A percentile compares a stretch with the other conserved stretches of the same genome.
Conservation (phyloP, 192 early-diverging fungal genomes). For the Coemansia furcata region DNA sequence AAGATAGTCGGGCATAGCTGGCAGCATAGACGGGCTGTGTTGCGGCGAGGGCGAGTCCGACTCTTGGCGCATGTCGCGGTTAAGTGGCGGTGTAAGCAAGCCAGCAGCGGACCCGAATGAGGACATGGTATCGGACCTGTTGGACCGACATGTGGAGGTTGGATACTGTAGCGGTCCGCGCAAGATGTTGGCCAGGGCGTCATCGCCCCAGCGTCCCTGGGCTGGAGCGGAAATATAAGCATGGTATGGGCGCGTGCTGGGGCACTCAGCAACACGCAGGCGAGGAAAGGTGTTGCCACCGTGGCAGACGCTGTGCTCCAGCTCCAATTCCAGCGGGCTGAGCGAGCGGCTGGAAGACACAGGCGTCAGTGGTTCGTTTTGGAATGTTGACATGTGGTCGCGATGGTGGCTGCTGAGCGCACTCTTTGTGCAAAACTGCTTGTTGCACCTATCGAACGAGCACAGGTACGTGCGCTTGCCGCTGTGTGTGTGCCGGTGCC, state of each 20-base stretch:
- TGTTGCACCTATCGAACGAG: constrained; percentile 46
- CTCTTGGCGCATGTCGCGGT: too few species aligned
- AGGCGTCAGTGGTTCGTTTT: neutral
- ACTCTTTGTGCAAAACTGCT: constrained; percentile 48
- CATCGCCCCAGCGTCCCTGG: neutral
- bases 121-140: too few species aligned
- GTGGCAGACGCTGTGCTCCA: neutral
- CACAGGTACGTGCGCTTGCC: constrained; percentile 77
- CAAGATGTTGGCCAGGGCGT: constrained; percentile 1
- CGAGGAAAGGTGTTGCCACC: neutral
- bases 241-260: neutral
- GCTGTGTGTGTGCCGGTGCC: constrained; percentile 76
- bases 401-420: constrained; percentile 44
- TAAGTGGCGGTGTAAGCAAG: too few species aligned
- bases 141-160: constrained; percentile 5
- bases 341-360: neutral
- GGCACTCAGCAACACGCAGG: constrained; percentile 15
- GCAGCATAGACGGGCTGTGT: too few species aligned
- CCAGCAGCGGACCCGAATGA: too few species aligned
- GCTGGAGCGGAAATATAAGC: neutral
- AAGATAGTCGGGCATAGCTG: too few species aligned
- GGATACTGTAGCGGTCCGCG: constrained; percentile 7
- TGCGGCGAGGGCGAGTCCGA: too few species aligned
- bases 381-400: constrained; percentile 22
- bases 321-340: neutral